Evolutionary conservation across 495 filamentous ascomycete species (phyloP).

Genomic region (Staphylotrichum tortipilum): DNA sequence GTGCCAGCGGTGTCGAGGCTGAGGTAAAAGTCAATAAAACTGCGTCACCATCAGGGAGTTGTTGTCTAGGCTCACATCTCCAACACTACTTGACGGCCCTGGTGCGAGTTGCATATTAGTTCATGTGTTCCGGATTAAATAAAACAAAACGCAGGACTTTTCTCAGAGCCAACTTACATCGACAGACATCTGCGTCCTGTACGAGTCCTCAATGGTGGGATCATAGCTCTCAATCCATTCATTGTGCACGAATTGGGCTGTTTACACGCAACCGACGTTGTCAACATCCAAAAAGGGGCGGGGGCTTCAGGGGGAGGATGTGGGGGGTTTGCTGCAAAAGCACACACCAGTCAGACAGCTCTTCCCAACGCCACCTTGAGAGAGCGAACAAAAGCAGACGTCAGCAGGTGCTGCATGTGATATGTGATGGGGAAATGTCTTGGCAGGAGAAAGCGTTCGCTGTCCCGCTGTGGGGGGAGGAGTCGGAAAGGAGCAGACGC

Average conservation of each 20-base stretch:
- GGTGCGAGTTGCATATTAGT: conserved; percentile 3
- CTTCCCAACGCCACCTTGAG: conserved; percentile 87
- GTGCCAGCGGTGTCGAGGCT: conserved; percentile 95
- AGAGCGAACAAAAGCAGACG: conserved; percentile 13
- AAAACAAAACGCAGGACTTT: too few relatives aligned
- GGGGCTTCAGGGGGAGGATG: not conserved
- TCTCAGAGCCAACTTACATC: conserved; percentile 60
- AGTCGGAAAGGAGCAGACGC: conserved; percentile 6
- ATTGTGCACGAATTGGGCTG: conserved; percentile 98
- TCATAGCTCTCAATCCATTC: conserved; percentile 99
- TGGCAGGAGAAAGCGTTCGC: conserved; percentile 3
- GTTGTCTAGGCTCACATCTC: conserved; percentile 62
- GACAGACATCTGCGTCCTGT: conserved; percentile 86
- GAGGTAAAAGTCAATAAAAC: too few relatives aligned
- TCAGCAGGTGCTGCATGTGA: conserved; percentile 29
- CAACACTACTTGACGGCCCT: conserved; percentile 92
- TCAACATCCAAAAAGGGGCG: conserved; percentile 11
- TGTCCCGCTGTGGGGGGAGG: not conserved
- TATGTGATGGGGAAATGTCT: conserved; percentile 5
- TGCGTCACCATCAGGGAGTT: too few relatives aligned
- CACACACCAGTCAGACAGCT: conserved; percentile 89
- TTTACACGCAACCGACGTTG: conserved; percentile 18
- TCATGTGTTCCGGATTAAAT: not conserved
- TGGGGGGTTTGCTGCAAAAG: conserved; percentile 3
- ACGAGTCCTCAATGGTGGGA: conserved; percentile 95